Evolutionary conservation across 306 rosid species (phyloP), one percentile per base, ranked within the genome.

Genomic region (Cicer arietinum): DNA sequence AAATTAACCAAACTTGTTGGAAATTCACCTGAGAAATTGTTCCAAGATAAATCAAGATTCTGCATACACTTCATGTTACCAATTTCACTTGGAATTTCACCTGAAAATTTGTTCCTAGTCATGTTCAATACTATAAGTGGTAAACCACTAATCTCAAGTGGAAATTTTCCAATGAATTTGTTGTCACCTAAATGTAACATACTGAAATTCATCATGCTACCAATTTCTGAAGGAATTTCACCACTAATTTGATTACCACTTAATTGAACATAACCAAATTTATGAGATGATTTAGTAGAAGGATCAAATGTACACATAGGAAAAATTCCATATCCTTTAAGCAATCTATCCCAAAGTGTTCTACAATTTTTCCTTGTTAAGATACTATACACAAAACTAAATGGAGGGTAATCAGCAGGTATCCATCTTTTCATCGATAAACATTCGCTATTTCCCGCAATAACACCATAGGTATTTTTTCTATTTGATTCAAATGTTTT

Each of bases 341-440:
- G 92, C 44, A 94, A 13, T 35, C 75, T 82, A 57, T 90, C 87
- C 98, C 98, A 94, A 80, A 88, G 81, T 77, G 80, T 68, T 76
- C 89, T 84, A 61, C 98, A 94, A 82, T 77, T 94, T 84, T 85
- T 94, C 80, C 94, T 83, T 39, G 94, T 94, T 6, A 94, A 89
- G 46, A 94, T 85, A 25, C 79, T 75, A 61, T 91, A 87, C 66
- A 79, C 90, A 81, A 91, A 94, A 44, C 85, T 91, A 79, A 89
- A 94, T 56, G 97, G 98, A 78, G 96, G 91, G 84, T 91, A 94
- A 64, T 94, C 79, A 54, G 92, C 98, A 68, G 98, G 98, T 62
- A 94, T 86, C 98, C 98, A 94, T 75, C 97, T 89, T 85, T 0
- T 90, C 97, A 94, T 91, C 35, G 90, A 77, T 22, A 71, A 67